phyloP scores from a whole-genome alignment of 176 grass and related monocot genomes.

The Cenchrus fungigraminus region DNA sequence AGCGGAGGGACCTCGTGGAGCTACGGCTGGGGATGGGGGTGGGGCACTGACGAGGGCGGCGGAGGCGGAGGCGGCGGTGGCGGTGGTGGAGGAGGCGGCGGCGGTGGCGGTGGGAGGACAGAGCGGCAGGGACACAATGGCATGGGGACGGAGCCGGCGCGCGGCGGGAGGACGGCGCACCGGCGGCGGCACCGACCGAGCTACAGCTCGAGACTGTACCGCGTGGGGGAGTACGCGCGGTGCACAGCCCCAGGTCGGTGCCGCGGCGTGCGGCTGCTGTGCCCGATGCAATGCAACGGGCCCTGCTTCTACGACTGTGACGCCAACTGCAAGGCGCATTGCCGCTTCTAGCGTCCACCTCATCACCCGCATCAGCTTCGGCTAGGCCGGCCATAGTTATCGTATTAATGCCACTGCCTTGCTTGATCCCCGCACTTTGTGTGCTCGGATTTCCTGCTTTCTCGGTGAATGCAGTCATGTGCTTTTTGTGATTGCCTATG shows the following conservation, averaged over 20 bases:
- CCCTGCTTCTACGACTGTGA: constrained; percentile 93
- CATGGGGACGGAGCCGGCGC: not conserved
- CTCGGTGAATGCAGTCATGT: too few relatives aligned
- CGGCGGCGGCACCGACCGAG: constrained; percentile 40
- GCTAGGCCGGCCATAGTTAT: too few relatives aligned
- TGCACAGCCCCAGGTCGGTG: constrained; percentile 66
- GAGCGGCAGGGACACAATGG: not conserved
- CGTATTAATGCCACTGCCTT: too few relatives aligned
- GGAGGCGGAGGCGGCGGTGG: constrained; percentile 1
- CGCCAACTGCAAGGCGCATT: constrained; percentile 85
- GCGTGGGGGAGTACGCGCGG: constrained; percentile 78
- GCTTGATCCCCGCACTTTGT: too few relatives aligned
- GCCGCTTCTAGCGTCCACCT: constrained; percentile 57
- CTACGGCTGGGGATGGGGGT: constrained; percentile 43
- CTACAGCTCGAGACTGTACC: constrained; percentile 83
- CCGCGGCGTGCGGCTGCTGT: constrained; percentile 72
- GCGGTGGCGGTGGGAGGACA: not conserved
- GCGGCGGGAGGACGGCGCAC: not conserved
- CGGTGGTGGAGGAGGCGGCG: not conserved
- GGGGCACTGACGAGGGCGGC: constrained; percentile 48
- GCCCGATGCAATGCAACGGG: constrained; percentile 85
- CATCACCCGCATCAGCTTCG: too few relatives aligned
- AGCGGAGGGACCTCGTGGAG: constrained; percentile 34
- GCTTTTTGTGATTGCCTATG: too few relatives aligned
- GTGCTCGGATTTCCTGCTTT: too few relatives aligned